Base-by-base conservation (phyloP, 192 early-diverging fungal species). In the Lunasporangiospora selenospora region DNA sequence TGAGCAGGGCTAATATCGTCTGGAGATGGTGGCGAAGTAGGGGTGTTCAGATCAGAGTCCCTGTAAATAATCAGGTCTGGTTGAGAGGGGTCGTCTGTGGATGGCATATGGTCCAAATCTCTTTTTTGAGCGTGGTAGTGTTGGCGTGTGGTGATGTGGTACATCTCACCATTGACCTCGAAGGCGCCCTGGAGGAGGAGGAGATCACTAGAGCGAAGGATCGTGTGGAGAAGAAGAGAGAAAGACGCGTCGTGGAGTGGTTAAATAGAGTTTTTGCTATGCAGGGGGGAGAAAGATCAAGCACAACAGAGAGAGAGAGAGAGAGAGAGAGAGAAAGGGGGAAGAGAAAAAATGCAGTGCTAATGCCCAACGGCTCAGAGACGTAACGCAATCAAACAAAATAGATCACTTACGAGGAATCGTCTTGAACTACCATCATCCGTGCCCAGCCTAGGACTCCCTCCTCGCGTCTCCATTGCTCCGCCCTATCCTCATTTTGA, bases 371-470 rank as follows among this genome's bases (percentile, higher is more conserved):
- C 8, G 6, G 41, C 11, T 29, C 9, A 15, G 24, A 54, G 30
- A 11, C 13, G 41, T 39, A 4, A 43, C 26, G 21, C 31, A n/a
- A 37, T 26, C n/a, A 46, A 38, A 26, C 8, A 21, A 26, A 16
- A 34, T 9, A 23, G 7, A 21, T 5, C n/a, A 37, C 62, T 47
- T 65, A 65, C 62, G 54, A 34, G 18, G 37, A 38, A 3, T 53
- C 42, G 5, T 54, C 62, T 10, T 65, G 62, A 18, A 55, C 62
- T 43, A 65, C 48, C 62, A 55, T 65, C 62, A 65, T 65, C 18
- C 62, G 21, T 10, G 62, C 62, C 62, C 62, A 65, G 31, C 62
- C 62, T 15, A 56, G 36, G 26, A 65, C 62, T 12, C 62, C 62
- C 11, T 65, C 62, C 24, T 65, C 62, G n/a, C 41, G 40, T 12